Percentiles rank a stretch among this genome's conserved stretches.
These are phyloP conservation scores for Vitis rotundifolia DNA, from an alignment of 164 flowering plant genomes.

Conservation along the genomic window DNA sequence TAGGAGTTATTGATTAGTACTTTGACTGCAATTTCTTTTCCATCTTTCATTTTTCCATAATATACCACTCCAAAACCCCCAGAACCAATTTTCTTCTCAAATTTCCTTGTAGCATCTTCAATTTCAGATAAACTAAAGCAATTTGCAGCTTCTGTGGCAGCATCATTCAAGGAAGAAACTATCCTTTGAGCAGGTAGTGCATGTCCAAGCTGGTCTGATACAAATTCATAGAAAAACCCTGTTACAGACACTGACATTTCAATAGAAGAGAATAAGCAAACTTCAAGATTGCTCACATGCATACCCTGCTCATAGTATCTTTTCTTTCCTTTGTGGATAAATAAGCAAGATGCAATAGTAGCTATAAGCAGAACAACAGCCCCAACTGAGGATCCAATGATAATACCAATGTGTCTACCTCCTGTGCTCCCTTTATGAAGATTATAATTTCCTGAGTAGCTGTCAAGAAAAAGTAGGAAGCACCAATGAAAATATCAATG, in stretches of 20 bases:
- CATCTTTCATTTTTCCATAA: slow-evolving; percentile 86
- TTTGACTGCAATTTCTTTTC: slow-evolving; percentile 94
- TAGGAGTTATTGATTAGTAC: slow-evolving; percentile 77
- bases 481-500: not conserved
- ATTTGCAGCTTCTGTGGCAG: slow-evolving; percentile 73
- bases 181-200: slow-evolving; percentile 46
- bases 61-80: slow-evolving; percentile 97
- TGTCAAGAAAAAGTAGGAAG: slow-evolving; percentile 26
- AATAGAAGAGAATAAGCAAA: not conserved
- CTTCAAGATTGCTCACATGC: not conserved
- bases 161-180: slow-evolving; percentile 48
- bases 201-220: slow-evolving; percentile 35
- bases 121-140: slow-evolving; percentile 75
- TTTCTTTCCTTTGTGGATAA: slow-evolving; percentile 46
- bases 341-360: slow-evolving; percentile 49
- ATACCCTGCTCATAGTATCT: slow-evolving; percentile 49
- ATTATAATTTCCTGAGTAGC: slow-evolving; percentile 75
- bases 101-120: slow-evolving; percentile 73
- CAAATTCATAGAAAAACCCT: slow-evolving; percentile 6
- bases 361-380: slow-evolving; percentile 64
- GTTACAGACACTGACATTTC: not conserved
- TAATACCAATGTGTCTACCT: slow-evolving; percentile 37
- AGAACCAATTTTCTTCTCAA: slow-evolving; percentile 86
- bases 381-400: slow-evolving; percentile 64
- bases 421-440: slow-evolving; percentile 48